Evolutionary conservation across 169 alveolate species (phyloP), one percentile per base, ranked within the genome.

Genomic region (Plasmodium reichenowi): DNA sequence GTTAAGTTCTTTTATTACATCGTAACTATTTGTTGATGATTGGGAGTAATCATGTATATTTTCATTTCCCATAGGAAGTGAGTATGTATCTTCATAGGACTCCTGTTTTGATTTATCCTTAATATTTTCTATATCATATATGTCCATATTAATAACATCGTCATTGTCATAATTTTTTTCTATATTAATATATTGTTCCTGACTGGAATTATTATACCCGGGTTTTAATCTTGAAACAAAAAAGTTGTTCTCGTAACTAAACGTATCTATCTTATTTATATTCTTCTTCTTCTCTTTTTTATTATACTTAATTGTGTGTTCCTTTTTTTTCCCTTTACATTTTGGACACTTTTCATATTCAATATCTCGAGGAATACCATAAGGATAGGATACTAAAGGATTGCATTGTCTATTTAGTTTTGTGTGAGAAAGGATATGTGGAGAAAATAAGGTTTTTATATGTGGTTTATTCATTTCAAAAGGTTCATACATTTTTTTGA

Each of bases 331-430:
- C n/a, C 78, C 67, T 78, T 52, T 78, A 78, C 89, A 78, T 52
- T 78, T 78, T 67, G 89, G 48, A 47, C 89, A 78, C 56, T 64
- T 66, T 66, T 78, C 78, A 78, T 78, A 78, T 66, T 29, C 68
- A 13, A 58, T 26, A 78, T 64, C 89, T 26, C 32, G 78, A 32
- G 89, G 89, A 48, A 78, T 76, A 9, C 89, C 89, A 52, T 78
- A 78, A 8, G 89, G 89, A 48, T 78, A 78, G n/a, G 89, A 43
- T 45, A 78, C 89, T 64, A 78, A 78, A 15, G 89, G 89, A 60
- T 78, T 78, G 10, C 78, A 78, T 47, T 78, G 89, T 50, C 72
- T 78, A 58, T 78, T 78, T 59, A 64, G n/a, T 64, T 52, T 78
- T 15, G 64, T 29, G 59, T 64, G 78, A 52, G 72, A 45, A 54